phyloP scores from a whole-genome alignment of 768 basidiomycete genomes.

The Floccularia luteovirens region DNA sequence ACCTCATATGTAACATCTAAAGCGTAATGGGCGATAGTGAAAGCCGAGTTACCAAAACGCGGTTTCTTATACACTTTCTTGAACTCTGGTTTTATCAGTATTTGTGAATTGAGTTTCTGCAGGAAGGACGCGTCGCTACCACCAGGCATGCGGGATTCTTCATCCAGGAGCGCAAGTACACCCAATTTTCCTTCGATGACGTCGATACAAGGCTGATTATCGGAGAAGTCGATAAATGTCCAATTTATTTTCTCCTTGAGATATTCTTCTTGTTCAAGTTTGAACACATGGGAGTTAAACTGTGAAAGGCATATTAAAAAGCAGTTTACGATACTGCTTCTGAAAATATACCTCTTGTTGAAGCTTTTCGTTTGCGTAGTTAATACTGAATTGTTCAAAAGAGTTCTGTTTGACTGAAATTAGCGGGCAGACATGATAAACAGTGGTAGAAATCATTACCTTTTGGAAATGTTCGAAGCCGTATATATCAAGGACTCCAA shows the following conservation, averaged over 20 bases:
- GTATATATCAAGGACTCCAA: slow-evolving; percentile 97
- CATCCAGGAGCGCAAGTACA: slow-evolving; percentile 89
- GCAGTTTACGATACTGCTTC: background rate
- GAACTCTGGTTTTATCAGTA: slow-evolving; percentile 72
- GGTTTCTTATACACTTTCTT: slow-evolving; percentile 95
- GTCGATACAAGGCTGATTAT: slow-evolving; percentile 98
- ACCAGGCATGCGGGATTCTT: slow-evolving; percentile 93
- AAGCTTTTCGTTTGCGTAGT: slow-evolving; percentile 97
- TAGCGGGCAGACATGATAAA: slow-evolving; percentile 1
- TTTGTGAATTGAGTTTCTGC: slow-evolving; percentile 84
- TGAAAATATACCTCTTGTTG: slow-evolving; percentile 79
- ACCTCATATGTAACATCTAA: slow-evolving; percentile 98
- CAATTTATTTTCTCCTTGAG: slow-evolving; percentile 98
- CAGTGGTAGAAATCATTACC: slow-evolving; percentile 26
- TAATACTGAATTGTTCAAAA: slow-evolving; percentile 99
- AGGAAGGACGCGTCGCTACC: slow-evolving; percentile 91
- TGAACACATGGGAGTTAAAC: slow-evolving; percentile 99
- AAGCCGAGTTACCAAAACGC: slow-evolving; percentile 94
- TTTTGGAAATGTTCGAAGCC: slow-evolving; percentile 98
- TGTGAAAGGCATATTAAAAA: slow-evolving; percentile 20
- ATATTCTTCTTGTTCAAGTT: slow-evolving; percentile 99
- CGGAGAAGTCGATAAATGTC: slow-evolving; percentile 99
- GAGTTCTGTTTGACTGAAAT: slow-evolving; percentile 48
- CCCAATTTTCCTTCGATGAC: slow-evolving; percentile 97
- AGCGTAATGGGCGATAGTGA: slow-evolving; percentile 98